A percentile compares a stretch with the other conserved stretches of the same genome.
Evolutionary conservation across 1,139 yeast species (phyloP).

Genomic region (Blastobotrys ciferrii): DNA sequence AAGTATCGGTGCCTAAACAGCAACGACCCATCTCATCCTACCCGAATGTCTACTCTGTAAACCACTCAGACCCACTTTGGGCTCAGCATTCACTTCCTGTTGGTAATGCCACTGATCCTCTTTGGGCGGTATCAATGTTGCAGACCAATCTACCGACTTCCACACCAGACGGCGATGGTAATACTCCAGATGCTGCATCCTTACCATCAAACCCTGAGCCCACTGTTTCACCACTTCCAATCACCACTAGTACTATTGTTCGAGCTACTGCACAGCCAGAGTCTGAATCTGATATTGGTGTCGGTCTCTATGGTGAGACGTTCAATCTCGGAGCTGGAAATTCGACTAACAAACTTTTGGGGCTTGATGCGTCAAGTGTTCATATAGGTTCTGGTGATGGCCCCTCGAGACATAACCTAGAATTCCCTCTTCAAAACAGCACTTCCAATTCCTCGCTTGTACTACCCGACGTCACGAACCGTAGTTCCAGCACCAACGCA

Average conservation of each 20-base stretch:
- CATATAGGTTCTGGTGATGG: background rate
- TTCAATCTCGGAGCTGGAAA: background rate
- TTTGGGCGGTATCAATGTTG: background rate
- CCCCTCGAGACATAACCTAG: background rate
- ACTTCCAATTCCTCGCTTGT: too few species aligned
- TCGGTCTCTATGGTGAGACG: background rate
- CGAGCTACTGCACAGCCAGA: background rate
- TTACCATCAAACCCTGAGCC: background rate
- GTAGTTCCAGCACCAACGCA: background rate
- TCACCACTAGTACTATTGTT: background rate
- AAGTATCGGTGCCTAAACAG: too few species aligned
- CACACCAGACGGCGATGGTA: background rate
- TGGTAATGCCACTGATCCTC: background rate
- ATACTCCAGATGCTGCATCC: background rate
- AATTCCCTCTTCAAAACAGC: too few species aligned
- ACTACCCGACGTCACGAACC: background rate
- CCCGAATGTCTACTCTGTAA: too few species aligned
- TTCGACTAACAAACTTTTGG: background rate
- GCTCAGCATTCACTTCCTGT: background rate
- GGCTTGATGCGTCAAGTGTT: background rate
- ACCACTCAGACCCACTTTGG: conserved; percentile 1
- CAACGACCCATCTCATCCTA: too few species aligned
- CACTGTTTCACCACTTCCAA: background rate
- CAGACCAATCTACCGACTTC: background rate
- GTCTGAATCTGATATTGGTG: background rate